Percentiles rank a stretch among this genome's conserved stretches.
phyloP scores from a whole-genome alignment of 164 flowering plant species.

The Nelumbo lutea region DNA sequence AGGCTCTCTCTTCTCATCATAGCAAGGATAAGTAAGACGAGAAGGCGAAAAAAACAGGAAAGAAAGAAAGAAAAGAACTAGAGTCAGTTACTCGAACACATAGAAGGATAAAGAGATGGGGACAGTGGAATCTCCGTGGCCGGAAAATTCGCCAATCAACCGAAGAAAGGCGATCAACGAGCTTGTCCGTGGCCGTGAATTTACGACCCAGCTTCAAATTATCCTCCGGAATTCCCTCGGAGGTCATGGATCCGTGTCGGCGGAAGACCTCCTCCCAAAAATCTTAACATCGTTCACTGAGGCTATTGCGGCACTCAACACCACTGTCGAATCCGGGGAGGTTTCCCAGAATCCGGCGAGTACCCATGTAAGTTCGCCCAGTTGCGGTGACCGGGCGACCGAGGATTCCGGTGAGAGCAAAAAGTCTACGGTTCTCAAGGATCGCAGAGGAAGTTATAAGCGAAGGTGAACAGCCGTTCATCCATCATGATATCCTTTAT shows the following conservation, averaged over 20 bases:
- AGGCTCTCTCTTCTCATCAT: neutral
- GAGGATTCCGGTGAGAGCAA: constrained; percentile 12
- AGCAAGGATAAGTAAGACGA: neutral
- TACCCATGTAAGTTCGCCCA: neutral
- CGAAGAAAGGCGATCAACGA: constrained; percentile 4
- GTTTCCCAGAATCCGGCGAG: constrained; percentile 8
- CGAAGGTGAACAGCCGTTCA: constrained; percentile 10
- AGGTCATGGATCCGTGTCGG: neutral
- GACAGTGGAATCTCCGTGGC: neutral
- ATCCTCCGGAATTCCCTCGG: neutral
- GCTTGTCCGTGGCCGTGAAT: constrained; percentile 6
- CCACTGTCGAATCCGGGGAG: constrained; percentile 1
- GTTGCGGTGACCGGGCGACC: constrained; percentile 5
- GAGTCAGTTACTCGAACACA: neutral
- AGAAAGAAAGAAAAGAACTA: neutral
- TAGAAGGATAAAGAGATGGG: neutral
- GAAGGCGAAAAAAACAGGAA: neutral
- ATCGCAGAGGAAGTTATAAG: constrained; percentile 8
- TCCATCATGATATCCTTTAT: neutral
- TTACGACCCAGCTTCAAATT: constrained; percentile 3
- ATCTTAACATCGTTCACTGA: neutral
- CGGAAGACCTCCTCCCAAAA: neutral
- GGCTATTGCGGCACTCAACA: constrained; percentile 7
- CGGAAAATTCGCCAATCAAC: neutral
- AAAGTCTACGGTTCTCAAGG: neutral